These are phyloP conservation scores for Saturnispora mendoncae DNA, from an alignment of 805 yeast species.

Conservation along the genomic window DNA sequence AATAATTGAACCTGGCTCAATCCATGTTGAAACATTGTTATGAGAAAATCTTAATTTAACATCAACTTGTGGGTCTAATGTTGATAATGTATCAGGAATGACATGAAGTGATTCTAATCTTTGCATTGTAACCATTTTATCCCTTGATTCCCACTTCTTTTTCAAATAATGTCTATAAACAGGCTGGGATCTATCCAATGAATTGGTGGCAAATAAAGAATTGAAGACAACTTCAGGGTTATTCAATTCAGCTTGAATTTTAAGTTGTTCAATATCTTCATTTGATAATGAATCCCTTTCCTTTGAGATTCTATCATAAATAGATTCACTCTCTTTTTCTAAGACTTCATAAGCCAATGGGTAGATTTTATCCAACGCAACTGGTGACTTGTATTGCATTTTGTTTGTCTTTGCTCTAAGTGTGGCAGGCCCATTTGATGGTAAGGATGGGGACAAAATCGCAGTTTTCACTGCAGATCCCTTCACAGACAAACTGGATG, in stretches of 20 bases:
- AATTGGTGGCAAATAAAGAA: conserved; percentile 37
- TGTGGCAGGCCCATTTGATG: conserved; percentile 44
- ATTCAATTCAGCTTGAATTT: conserved; percentile 54
- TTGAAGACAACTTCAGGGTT: conserved; percentile 85
- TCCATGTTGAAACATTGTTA: conserved; percentile 48
- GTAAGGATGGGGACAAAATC: conserved; percentile 26
- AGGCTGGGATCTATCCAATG: conserved; percentile 62
- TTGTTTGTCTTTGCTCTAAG: conserved; percentile 35
- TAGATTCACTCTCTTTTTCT: conserved; percentile 34
- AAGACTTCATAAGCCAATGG: conserved; percentile 56
- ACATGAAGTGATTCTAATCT: conserved; percentile 77
- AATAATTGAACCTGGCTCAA: conserved; percentile 69
- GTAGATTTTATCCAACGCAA: conserved; percentile 63
- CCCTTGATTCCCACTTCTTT: conserved; percentile 63
- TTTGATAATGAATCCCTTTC: conserved; percentile 24
- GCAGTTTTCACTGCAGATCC: conserved; percentile 23
- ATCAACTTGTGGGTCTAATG: conserved; percentile 71
- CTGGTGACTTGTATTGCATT: conserved; percentile 56
- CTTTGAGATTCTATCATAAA: conserved; percentile 34
- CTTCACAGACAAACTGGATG: conserved; percentile 26
- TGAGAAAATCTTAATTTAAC: conserved; percentile 68
- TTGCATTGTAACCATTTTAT: conserved; percentile 79
- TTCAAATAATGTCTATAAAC: conserved; percentile 66
- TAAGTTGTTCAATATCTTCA: conserved; percentile 25
- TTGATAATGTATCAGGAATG: conserved; percentile 91